Percentiles rank a stretch among this genome's conserved stretches.
phyloP scores from a whole-genome alignment of 164 flowering plant species.

The Tinospora cordifolia region DNA sequence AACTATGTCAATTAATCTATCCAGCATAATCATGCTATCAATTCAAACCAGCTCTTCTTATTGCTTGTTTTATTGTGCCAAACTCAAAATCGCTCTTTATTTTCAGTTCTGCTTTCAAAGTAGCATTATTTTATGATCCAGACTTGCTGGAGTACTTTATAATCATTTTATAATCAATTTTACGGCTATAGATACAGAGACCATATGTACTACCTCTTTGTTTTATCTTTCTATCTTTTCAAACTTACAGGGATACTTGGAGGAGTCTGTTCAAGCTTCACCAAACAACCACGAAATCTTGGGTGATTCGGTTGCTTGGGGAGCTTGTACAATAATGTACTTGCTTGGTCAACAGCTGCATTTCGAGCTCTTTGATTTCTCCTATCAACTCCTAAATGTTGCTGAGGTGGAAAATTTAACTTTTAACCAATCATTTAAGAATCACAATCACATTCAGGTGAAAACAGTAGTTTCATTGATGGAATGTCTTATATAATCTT shows the following conservation, averaged over 20 bases:
- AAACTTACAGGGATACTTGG: constrained; percentile 59
- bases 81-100: too few relatives aligned
- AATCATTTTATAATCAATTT: too few relatives aligned
- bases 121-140: too few relatives aligned
- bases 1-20: too few relatives aligned
- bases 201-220: not conserved
- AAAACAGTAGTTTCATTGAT: too few relatives aligned
- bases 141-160: too few relatives aligned
- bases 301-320: constrained; percentile 99
- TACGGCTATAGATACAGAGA: not conserved
- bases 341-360: constrained; percentile 95
- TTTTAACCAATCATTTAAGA: constrained; percentile 31
- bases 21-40: too few relatives aligned
- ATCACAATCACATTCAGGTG: constrained; percentile 59
- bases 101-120: too few relatives aligned
- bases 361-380: constrained; percentile 93
- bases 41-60: too few relatives aligned
- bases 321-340: constrained; percentile 92
- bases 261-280: constrained; percentile 46
- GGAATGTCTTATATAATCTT: not conserved
- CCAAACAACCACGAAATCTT: constrained; percentile 46
- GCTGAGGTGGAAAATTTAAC: constrained; percentile 77
- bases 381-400: constrained; percentile 91
- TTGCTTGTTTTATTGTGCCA: too few relatives aligned
- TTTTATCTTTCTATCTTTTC: constrained; percentile 1